Percentiles rank a stretch among this genome's conserved stretches.
Evolutionary conservation across 495 filamentous ascomycete genomes (phyloP).

Genomic region (Neurospora pannonica): DNA sequence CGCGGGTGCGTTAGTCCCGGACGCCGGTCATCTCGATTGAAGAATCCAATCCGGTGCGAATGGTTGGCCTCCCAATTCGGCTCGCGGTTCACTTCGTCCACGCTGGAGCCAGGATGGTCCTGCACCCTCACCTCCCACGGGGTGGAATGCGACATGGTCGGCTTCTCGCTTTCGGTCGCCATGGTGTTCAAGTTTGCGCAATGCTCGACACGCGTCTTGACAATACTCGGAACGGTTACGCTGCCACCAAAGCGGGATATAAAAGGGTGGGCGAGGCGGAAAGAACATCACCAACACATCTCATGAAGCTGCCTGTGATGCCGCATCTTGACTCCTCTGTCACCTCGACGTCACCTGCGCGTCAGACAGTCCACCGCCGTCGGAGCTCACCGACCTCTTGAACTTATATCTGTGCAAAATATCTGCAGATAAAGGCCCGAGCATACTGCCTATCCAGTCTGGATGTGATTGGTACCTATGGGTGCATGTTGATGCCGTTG

Average conservation of each 20-base stretch:
- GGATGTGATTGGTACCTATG: background rate
- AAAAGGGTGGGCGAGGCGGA: background rate
- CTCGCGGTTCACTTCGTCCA: constrained; percentile 3
- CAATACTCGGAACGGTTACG: background rate
- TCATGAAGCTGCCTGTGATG: background rate
- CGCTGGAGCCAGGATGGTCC: constrained; percentile 6
- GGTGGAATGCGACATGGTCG: background rate
- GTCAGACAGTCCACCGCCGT: background rate
- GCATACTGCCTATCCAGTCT: background rate
- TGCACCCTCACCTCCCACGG: constrained; percentile 3
- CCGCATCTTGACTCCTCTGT: background rate
- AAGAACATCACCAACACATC: background rate
- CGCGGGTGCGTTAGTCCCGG: background rate
- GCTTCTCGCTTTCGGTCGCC: background rate
- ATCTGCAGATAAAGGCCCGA: background rate
- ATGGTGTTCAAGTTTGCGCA: background rate
- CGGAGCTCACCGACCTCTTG: background rate
- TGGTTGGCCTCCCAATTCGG: constrained; percentile 2
- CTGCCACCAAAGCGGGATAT: background rate
- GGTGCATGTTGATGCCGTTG: too few relatives aligned
- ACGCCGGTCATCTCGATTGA: constrained; percentile 3
- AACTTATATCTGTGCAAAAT: too few relatives aligned
- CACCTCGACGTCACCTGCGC: background rate
- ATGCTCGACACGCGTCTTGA: background rate
- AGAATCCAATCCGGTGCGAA: constrained; percentile 6